Evolutionary conservation across 805 yeast genomes (phyloP), one percentile per base, ranked within the genome.

Genomic region (Cyberlindnera samutprakarnensis): DNA sequence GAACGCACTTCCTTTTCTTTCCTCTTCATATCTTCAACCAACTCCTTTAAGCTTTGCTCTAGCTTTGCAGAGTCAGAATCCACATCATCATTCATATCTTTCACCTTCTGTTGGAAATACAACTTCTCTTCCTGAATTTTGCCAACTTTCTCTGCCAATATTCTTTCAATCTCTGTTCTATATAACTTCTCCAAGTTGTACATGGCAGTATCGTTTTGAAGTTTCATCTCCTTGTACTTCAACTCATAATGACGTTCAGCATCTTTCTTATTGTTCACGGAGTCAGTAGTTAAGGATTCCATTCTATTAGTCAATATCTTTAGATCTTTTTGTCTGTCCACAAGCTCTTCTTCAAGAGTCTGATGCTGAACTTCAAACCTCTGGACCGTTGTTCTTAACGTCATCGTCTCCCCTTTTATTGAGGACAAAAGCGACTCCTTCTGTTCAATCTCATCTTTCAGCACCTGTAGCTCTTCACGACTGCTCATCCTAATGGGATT

Each of bases 331-430:
- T 45, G 35, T 3, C 52, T 29, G 2, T 27, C 14, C 7, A 27
- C 16, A 5, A 43, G 30, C 23, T 39, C 37, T 16, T 51, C 57
- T n/a, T 51, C 51, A 7, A 57, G 37, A 26, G 53, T 57, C 25
- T 43, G 56, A 30, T 51, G 56, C 19, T 61, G 61, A 17, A 64
- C 41, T 27, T 64, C 70, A 19, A 56, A 46, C 16, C 55, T 54
- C 7, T 61, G 62, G 21, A 54, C 57, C 32, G 61, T 59, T 0
- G 70, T 65, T 34, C 59, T 58, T 7, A 54, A 27, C 2, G 59
- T 53, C 43, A 53, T 44, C 2, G 55, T 44, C 14, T 44, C 32
- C 6, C 46, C 42, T 17, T 42, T 46, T 15, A 42, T 39, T 16
- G 37, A 47, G 12, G 28, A 22, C 31, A 44, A 49, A n/a, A 37